Evolutionary conservation across 2,329 filamentous ascomycete species (phyloP).

Genomic region (Nakataea oryzae): DNA sequence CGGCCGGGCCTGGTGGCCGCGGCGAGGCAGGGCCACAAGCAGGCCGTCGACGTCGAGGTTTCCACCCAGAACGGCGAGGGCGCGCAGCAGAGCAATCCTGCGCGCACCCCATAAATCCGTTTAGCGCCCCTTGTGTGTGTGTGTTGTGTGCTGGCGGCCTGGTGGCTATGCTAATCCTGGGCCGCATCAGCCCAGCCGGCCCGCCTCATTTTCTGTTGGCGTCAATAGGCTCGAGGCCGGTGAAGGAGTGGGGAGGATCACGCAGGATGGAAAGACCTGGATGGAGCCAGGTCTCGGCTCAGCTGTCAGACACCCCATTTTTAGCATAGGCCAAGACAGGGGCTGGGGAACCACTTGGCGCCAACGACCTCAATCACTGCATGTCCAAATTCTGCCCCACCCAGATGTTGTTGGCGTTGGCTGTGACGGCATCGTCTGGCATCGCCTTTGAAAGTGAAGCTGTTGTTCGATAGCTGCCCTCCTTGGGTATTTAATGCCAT

Average conservation of each 20-base stretch:
- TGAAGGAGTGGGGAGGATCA: too few relatives aligned
- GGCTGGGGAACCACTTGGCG: too few relatives aligned
- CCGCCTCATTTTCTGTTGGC: too few relatives aligned
- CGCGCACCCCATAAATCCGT: too few relatives aligned
- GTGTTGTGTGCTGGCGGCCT: too few relatives aligned
- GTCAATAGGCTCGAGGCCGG: too few relatives aligned
- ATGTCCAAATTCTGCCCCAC: too few relatives aligned
- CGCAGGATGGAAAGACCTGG: too few relatives aligned
- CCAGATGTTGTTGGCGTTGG: background rate
- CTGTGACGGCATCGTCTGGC: background rate
- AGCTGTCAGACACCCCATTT: background rate
- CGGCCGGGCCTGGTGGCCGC: conserved; percentile 8
- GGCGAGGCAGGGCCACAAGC: background rate
- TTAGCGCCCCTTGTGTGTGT: too few relatives aligned
- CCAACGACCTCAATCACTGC: too few relatives aligned
- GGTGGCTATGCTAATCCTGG: background rate
- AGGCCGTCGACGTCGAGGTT: background rate
- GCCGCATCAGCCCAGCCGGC: too few relatives aligned
- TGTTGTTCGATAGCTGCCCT: background rate
- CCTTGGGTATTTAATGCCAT: background rate
- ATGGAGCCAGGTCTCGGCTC: background rate
- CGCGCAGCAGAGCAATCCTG: background rate
- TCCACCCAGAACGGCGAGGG: background rate
- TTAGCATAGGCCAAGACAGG: too few relatives aligned
- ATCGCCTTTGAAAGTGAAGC: background rate